Conservation (phyloP, 768 basidiomycete genomes). For the Boletus sp. region DNA sequence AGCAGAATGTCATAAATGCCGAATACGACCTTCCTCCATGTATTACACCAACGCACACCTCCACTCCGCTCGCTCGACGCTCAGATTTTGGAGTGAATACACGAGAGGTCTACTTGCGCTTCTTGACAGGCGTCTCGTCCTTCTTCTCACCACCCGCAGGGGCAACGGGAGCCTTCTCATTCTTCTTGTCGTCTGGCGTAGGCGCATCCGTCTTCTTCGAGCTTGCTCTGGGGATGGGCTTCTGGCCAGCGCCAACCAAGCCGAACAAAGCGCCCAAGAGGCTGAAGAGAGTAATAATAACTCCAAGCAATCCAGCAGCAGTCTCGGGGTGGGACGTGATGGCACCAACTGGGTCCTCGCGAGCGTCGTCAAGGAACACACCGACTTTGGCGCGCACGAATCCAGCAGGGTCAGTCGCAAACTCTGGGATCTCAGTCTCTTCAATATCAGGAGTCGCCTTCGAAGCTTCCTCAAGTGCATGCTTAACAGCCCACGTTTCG, state of each 20-base stretch:
- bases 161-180: conserved; percentile 62
- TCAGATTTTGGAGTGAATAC: conserved; percentile 6
- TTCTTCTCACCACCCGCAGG: conserved; percentile 73
- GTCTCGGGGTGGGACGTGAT: conserved; percentile 89
- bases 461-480: conserved; percentile 64
- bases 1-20: conserved; percentile 6
- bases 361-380: conserved; percentile 75
- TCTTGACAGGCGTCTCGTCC: conserved; percentile 66
- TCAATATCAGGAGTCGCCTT: conserved; percentile 47
- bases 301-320: conserved; percentile 70
- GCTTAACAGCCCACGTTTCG: conserved; percentile 93
- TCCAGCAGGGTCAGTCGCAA: conserved; percentile 71
- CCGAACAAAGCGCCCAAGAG: conserved; percentile 81
- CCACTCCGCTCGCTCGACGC: background rate
- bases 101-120: conserved; percentile 53
- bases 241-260: conserved; percentile 68
- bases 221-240: conserved; percentile 63
- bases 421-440: conserved; percentile 41
- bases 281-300: conserved; percentile 75
- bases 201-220: conserved; percentile 75
- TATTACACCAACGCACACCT: conserved; percentile 3
- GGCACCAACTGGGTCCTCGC: conserved; percentile 72
- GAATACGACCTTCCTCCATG: conserved; percentile 6
- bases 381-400: conserved; percentile 78
- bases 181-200: conserved; percentile 63